These are phyloP conservation scores for Uncinocarpus reesii DNA, from an alignment of 2,329 filamentous ascomycete species.

Conservation along the genomic window DNA sequence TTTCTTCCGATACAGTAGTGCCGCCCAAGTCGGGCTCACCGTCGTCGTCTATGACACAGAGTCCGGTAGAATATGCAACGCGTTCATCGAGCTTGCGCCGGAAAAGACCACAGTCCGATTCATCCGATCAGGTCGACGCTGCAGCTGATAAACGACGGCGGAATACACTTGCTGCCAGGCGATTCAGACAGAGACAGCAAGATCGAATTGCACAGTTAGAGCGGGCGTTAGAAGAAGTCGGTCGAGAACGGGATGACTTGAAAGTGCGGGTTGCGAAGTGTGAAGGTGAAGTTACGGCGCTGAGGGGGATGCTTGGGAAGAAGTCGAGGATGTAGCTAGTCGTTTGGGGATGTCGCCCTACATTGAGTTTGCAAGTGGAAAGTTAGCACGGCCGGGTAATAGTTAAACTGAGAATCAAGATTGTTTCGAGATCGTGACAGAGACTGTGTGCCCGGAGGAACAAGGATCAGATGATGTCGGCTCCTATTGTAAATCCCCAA, in stretches of 20 bases:
- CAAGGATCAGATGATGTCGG: constrained; percentile 14
- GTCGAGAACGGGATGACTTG: constrained; percentile 53
- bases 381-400: neutral
- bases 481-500: constrained; percentile 3
- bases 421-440: neutral
- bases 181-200: constrained; percentile 60
- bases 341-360: neutral
- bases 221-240: constrained; percentile 47
- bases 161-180: constrained; percentile 61
- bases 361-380: neutral
- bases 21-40: constrained; percentile 1
- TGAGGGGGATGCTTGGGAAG: constrained; percentile 41
- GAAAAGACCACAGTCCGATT: constrained; percentile 3
- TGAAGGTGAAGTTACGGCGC: constrained; percentile 54
- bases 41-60: constrained; percentile 7
- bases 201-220: constrained; percentile 57
- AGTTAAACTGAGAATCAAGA: neutral
- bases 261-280: constrained; percentile 52
- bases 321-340: neutral
- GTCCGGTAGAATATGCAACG: neutral
- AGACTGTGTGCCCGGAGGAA: too few species aligned
- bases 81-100: constrained; percentile 1
- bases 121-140: constrained; percentile 6
- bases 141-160: constrained; percentile 47
- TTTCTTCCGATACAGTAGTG: neutral